Base-by-base conservation (phyloP, 192 early-diverging fungal genomes). In the Backusella tuberculispora region DNA sequence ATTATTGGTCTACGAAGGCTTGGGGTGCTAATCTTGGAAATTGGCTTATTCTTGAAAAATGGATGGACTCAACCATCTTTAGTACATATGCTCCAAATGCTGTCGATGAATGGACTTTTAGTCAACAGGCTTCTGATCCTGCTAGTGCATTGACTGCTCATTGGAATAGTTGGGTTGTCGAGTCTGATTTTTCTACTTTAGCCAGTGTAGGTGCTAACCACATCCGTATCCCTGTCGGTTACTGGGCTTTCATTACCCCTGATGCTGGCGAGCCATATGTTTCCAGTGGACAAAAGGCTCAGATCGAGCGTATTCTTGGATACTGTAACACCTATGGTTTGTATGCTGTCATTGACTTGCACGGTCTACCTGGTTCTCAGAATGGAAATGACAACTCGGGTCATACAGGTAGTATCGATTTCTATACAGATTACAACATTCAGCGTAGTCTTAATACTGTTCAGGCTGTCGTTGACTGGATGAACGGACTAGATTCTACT, bases 341-440 rank as follows among this genome's bases (percentile, higher is more conserved):
- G 46, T 79, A 82, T 12, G 88, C 86, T 4, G 83, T 89, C 26
- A 83, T 85, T 56, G 88, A 89, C 42, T 80, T 89, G 68, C 88
- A 89, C 73, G 86, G 85, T 17, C 79, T 84, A 17, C 88, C 88
- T 3, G 88, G 88, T 9, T 86, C 85, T 56, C 88, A 89, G 40
- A 89, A 89, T 65, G 88, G 88, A 6, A 85, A 88, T 47, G 87
- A 85, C 63, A 86, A 89, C 70, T 85, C 85, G 42, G 88, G 88
- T 3, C 70, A 80, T 6, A 2, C 0, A 7, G 73, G 48, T 9
- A 75, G 74, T 12, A 76, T 89, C 14, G 46, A 67, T 14, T 89
- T 78, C 34, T 78, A 73, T 37, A 42, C 72, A 37, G 19, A 38
- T 19, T 48, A 78, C 44, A 78, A 78, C 24, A 29, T 74, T 19